These are phyloP conservation scores for Didymella pinodella DNA, from an alignment of 2,329 filamentous ascomycete species.

Conservation along the genomic window DNA sequence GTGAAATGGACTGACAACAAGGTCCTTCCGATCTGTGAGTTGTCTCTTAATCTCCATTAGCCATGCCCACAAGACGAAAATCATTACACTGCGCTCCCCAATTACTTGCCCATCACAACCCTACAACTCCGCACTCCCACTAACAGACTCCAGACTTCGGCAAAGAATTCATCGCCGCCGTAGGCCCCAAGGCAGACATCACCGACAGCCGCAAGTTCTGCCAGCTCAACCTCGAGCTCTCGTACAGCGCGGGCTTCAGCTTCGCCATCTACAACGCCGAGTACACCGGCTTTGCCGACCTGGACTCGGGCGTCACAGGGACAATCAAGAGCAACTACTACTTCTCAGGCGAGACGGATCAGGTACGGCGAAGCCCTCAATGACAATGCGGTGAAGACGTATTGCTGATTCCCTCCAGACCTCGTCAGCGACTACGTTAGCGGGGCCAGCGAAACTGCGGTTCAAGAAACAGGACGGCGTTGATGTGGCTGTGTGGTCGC, in stretches of 20 bases:
- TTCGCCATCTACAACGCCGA: conserved; percentile 47
- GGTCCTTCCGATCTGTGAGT: conserved; percentile 45
- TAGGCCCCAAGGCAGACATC: conserved; percentile 34
- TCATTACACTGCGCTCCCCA: too few relatives aligned
- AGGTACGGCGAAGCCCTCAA: too few relatives aligned
- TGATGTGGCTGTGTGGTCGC: conserved; percentile 39
- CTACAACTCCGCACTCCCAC: neutral
- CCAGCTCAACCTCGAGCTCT: conserved; percentile 48
- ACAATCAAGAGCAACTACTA: conserved; percentile 48
- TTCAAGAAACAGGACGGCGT: conserved; percentile 57
- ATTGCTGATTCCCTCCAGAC: conserved; percentile 1
- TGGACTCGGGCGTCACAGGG: conserved; percentile 49
- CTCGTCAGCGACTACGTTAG: conserved; percentile 22
- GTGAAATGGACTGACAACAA: conserved; percentile 41
- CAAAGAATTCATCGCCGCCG: conserved; percentile 43
- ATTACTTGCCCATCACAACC: too few relatives aligned
- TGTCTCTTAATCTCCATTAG: neutral
- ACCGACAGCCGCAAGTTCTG: conserved; percentile 50
- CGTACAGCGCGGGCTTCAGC: conserved; percentile 49
- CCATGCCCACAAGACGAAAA: neutral
- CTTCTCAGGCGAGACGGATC: conserved; percentile 44
- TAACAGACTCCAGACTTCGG: conserved; percentile 33
- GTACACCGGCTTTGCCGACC: conserved; percentile 47
- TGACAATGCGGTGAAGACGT: too few relatives aligned
- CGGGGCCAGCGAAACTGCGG: conserved; percentile 53